Evolutionary conservation across 441 rosid genomes (phyloP).

Genomic region (Metrosideros polymorpha): DNA sequence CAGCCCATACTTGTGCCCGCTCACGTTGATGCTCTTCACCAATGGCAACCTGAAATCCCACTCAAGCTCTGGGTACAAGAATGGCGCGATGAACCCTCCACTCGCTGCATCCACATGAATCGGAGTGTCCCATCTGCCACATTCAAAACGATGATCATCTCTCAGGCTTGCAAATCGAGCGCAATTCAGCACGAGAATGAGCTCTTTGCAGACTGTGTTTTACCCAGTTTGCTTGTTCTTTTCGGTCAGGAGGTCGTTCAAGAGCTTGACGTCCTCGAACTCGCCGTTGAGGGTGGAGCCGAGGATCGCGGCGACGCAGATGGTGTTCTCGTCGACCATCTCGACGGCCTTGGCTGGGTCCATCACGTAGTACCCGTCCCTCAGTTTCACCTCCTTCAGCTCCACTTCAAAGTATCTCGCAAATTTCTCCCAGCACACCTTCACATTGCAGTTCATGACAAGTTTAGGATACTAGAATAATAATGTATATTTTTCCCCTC

Average conservation of each 20-base stretch:
- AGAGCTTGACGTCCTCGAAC: constrained; percentile 9
- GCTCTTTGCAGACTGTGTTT: not conserved
- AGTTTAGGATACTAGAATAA: not conserved
- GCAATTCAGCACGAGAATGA: accelerated
- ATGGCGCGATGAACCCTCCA: constrained; percentile 90
- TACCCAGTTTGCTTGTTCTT: constrained; percentile 8
- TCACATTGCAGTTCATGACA: not conserved
- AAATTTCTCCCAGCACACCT: constrained; percentile 42
- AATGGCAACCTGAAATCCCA: constrained; percentile 87
- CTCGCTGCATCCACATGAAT: constrained; percentile 95
- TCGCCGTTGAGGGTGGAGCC: constrained; percentile 8
- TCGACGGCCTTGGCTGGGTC: constrained; percentile 34
- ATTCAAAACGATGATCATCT: not conserved
- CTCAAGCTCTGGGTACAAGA: constrained; percentile 75
- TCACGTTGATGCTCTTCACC: constrained; percentile 85
- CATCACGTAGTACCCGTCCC: constrained; percentile 40
- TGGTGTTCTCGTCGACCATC: constrained; percentile 14
- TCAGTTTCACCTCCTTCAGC: constrained; percentile 40
- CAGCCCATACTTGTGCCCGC: constrained; percentile 89
- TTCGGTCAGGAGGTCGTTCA: not conserved
- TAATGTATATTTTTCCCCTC: not conserved
- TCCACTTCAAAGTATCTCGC: constrained; percentile 50
- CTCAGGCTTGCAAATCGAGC: not conserved
- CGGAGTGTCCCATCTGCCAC: constrained; percentile 74
- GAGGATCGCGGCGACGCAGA: constrained; percentile 1